Conservation (phyloP, 345 rosid species). For the Diplotaxis tenuifolia region DNA sequence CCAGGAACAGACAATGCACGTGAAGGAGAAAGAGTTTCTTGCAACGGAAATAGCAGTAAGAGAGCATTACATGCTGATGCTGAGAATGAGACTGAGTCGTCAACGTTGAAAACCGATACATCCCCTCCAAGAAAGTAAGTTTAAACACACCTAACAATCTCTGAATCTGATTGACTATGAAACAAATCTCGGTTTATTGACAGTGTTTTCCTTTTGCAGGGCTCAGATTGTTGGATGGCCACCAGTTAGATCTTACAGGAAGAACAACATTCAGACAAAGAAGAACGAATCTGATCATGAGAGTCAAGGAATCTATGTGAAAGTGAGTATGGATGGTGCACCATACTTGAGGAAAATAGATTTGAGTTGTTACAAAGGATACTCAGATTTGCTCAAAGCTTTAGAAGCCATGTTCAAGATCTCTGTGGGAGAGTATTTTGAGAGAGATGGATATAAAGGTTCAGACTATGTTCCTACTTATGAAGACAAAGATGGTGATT, state of each 20-base stretch:
- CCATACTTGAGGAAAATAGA: slow-evolving; percentile 77
- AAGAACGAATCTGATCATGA: slow-evolving; percentile 33
- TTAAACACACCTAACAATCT: neutral
- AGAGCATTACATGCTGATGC: slow-evolving; percentile 39
- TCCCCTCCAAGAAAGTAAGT: slow-evolving; percentile 28
- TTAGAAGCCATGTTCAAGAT: slow-evolving; percentile 56
- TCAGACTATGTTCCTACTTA: slow-evolving; percentile 71
- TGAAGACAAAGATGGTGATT: slow-evolving; percentile 84
- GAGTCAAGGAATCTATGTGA: slow-evolving; percentile 48
- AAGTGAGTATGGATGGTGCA: slow-evolving; percentile 86
- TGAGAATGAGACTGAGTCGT: slow-evolving; percentile 24
- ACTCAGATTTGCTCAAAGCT: slow-evolving; percentile 56
- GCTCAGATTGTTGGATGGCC: slow-evolving; percentile 91
- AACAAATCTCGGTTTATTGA: neutral
- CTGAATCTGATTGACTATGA: neutral
- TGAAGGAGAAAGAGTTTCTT: slow-evolving; percentile 1
- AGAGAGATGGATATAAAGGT: slow-evolving; percentile 60
- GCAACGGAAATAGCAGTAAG: slow-evolving; percentile 40
- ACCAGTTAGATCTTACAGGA: slow-evolving; percentile 75
- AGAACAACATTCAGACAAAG: slow-evolving; percentile 51
- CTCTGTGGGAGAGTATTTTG: slow-evolving; percentile 55
- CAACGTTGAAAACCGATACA: slow-evolving; percentile 1
- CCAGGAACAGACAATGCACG: slow-evolving; percentile 56
- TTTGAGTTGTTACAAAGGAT: slow-evolving; percentile 52
- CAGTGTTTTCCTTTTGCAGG: slow-evolving; percentile 39